phyloP scores from a whole-genome alignment of 2,329 filamentous ascomycete genomes.

The Aphanocladium album region DNA sequence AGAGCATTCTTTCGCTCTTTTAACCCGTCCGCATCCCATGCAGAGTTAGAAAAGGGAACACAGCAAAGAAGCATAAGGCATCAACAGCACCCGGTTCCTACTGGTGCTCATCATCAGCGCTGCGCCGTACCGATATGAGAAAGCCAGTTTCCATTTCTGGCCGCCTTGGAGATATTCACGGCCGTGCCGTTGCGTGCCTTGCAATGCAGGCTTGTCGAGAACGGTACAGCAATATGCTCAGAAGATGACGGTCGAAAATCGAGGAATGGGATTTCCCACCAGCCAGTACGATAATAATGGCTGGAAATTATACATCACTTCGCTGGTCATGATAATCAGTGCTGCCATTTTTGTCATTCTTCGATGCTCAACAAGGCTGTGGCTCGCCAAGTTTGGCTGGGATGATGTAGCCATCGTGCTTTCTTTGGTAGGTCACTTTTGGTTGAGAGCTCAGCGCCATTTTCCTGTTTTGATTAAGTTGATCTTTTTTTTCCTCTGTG shows the following conservation, averaged over 20 bases:
- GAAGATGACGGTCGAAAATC: not conserved
- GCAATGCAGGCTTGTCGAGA: not conserved
- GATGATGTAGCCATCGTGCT: slow-evolving; percentile 35
- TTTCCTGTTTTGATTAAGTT: no score
- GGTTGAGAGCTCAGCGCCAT: no score
- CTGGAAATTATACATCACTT: slow-evolving; percentile 29
- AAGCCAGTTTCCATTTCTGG: not conserved
- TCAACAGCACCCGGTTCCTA: not conserved
- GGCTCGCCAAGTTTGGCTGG: slow-evolving; percentile 27
- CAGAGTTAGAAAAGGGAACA: not conserved
- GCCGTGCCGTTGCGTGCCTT: not conserved
- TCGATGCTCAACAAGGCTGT: slow-evolving; percentile 30
- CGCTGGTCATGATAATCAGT: slow-evolving; percentile 30
- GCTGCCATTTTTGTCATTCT: slow-evolving; percentile 30
- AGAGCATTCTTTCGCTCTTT: not conserved
- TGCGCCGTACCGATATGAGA: not conserved
- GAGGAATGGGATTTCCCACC: slow-evolving; percentile 22
- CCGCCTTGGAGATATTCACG: not conserved
- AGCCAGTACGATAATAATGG: slow-evolving; percentile 31
- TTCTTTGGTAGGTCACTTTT: slow-evolving; percentile 31
- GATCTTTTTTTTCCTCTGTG: no score
- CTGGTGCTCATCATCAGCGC: not conserved
- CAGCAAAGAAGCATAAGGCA: not conserved
- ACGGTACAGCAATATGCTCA: not conserved
- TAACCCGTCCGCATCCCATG: not conserved